Evolutionary conservation across 202 grass and related monocot species (phyloP), one percentile per base, ranked within the genome.

Genomic region (Panicum hallii): DNA sequence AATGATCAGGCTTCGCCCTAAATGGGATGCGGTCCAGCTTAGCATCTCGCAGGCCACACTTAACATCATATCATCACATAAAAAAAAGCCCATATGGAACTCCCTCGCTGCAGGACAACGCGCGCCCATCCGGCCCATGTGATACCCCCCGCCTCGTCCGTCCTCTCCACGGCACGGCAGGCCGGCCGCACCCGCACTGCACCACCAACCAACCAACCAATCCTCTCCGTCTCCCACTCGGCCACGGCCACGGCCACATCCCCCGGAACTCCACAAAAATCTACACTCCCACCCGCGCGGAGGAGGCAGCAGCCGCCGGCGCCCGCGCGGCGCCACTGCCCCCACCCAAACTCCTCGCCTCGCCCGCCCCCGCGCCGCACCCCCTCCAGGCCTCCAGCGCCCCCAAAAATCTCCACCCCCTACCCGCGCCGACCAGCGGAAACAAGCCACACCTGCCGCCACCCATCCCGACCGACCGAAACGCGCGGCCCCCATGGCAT

Each of bases 191-290:
- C 71, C 9, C 32, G 32, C 32, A 32, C 32, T 32, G 34, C 17
- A 16, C 66, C 43, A 23, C 43, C 44, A 83, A 8, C 23, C 1
- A 30, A 84, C 77, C 72, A 82, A 86, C 28, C 83, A 86, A 52
- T 78, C 54, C 38, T 42, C 72, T 30, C 67, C 88, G 78, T 82
- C 88, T 58, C 78, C 72, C 40, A 72, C 55, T 45, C 46, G 66
- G 65, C 83, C 78, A 85, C 47, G 66, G 65, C 83, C 78, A 85
- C 47, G 11, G 47, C 47, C 54, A 57, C 83, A 79, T 82, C 79
- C 45, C 41, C 72, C 40, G 1, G 15, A 73, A 50, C 58, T 68
- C 67, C 74, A 78, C 83, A 90, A 90, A 89, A 90, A 90, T 86
- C 72, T 85, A 72, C 72, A 8, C 72, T 78, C 78, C 78, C 45